Base-by-base conservation (phyloP, 106 monocot genomes). In the Acanthochlamys bracteata region DNA sequence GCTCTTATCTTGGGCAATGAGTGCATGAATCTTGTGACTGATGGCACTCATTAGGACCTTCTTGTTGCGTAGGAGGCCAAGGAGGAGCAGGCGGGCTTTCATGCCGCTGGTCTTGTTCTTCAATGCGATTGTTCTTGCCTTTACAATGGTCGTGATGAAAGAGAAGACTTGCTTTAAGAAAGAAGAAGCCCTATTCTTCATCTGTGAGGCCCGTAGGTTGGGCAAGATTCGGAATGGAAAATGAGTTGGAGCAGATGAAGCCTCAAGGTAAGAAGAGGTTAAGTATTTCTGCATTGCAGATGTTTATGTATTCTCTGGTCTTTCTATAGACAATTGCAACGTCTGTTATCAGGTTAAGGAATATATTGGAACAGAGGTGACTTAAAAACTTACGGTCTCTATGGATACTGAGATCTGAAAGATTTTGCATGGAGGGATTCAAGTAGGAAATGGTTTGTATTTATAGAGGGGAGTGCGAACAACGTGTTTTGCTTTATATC, bases 41-140 rank as follows among this genome's bases (percentile, higher is more conserved):
- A 88, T 80, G 60, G 80, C 72, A 24, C 66, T 75, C 75, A 81
- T 75, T 12, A 84, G 61, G 17, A 88, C 23, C 63, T 88, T 88
- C 73, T 76, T 88, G 78, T 78, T 81, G 19, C 64, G 60, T 11
- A 88, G 62, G 10, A 88, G 51, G 19, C 84, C 64, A 19, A 84
- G 66, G 26, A 84, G 7, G 54, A 88, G 59, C 59, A 88, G 66
- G 40, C 83, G 55, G 7, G 75, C 72, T 63, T 78, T 88, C 3
- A 83, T 59, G 27, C 77, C 69, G 10, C 62, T 74, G 20, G 77
- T 70, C 60, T 83, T 83, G 75, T 72, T 72, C 80, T 75, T 80
- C 67, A 77, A 60, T 0, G 71, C 77, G 57, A 72, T 20, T 9
- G 88, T 59, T 67, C 77, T 88, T 25, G 76, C 73, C 80, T 81